These are phyloP conservation scores for Tetrapisispora phaffii DNA, from an alignment of 805 yeast species.

Conservation along the genomic window DNA sequence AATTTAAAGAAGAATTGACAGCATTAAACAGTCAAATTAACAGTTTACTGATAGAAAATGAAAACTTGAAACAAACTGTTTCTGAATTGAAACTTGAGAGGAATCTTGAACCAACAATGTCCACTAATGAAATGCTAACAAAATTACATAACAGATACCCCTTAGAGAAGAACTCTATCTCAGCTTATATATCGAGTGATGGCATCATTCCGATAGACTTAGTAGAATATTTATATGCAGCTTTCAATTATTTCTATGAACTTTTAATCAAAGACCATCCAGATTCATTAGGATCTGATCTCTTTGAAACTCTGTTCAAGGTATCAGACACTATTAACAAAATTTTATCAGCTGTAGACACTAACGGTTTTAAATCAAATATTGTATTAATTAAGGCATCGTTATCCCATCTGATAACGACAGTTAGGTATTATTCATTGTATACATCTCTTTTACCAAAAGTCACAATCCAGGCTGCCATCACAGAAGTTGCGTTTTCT, in stretches of 20 bases:
- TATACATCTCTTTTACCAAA: conserved; percentile 53
- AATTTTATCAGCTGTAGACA: conserved; percentile 13
- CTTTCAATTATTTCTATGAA: conserved; percentile 7
- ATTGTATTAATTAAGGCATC: conserved; percentile 46
- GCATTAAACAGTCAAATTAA: conserved; percentile 27
- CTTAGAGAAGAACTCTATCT: conserved; percentile 5
- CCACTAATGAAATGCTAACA: background rate
- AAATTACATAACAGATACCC: background rate
- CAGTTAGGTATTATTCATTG: conserved; percentile 62
- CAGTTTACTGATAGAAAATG: conserved; percentile 27
- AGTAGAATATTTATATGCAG: conserved; percentile 7
- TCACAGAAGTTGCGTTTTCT: conserved; percentile 61
- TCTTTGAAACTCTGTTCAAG: conserved; percentile 21
- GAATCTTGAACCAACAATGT: background rate
- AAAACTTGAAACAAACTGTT: conserved; percentile 30
- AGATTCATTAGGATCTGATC: conserved; percentile 7
- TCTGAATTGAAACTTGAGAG: conserved; percentile 36
- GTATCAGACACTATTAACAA: conserved; percentile 15
- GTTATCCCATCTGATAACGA: conserved; percentile 63
- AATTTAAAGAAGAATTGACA: conserved; percentile 22
- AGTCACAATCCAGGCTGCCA: conserved; percentile 61
- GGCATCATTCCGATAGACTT: conserved; percentile 8
- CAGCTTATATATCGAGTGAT: conserved; percentile 9
- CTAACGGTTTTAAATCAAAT: conserved; percentile 29
- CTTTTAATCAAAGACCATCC: conserved; percentile 6